These are phyloP conservation scores for Excoecaria agallocha DNA, from an alignment of 345 rosid species.

Conservation along the genomic window DNA sequence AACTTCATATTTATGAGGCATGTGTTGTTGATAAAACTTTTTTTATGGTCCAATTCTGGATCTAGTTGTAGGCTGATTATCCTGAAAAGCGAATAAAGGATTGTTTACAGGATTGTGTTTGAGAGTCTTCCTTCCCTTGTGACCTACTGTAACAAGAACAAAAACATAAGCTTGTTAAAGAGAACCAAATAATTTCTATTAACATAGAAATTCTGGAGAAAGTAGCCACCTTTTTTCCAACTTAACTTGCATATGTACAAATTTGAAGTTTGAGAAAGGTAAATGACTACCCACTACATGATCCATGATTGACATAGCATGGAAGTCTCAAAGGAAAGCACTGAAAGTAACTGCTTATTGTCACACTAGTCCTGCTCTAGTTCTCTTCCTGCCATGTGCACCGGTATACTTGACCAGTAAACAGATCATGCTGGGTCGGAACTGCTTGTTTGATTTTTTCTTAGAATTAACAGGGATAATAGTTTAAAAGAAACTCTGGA, in stretches of 20 bases:
- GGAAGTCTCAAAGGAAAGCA: background rate
- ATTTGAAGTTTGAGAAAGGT: background rate
- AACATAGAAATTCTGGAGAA: background rate
- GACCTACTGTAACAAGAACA: background rate
- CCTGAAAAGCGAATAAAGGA: background rate
- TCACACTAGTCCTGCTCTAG: background rate
- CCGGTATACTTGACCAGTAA: background rate
- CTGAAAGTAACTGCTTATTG: background rate
- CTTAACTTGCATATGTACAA: background rate
- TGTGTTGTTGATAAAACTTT: background rate
- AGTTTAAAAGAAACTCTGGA: constrained; percentile 8
- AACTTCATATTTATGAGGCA: background rate
- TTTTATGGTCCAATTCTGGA: background rate
- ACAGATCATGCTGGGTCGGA: background rate
- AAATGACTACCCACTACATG: background rate
- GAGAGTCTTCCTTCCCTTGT: background rate
- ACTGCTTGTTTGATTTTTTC: constrained; percentile 4
- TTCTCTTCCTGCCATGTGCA: background rate
- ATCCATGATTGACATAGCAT: background rate
- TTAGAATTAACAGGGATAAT: background rate
- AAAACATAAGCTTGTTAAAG: background rate
- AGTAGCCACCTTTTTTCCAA: background rate
- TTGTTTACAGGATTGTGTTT: background rate
- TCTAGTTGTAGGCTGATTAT: background rate
- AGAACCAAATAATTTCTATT: background rate